phyloP scores from a whole-genome alignment of 805 yeast species.

The Barnettozyma pratensis region DNA sequence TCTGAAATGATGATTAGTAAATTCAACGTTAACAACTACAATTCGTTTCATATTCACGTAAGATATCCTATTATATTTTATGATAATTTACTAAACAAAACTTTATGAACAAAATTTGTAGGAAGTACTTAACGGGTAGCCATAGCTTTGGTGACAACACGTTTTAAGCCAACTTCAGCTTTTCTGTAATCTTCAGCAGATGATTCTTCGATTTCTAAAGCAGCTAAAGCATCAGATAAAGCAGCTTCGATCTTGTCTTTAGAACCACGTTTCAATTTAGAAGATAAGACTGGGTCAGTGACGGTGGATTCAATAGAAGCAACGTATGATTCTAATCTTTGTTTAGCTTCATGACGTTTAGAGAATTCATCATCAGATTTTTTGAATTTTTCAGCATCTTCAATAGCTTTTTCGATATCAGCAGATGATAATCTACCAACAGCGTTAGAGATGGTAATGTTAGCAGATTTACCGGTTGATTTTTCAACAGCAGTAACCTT shows the following conservation, averaged over 20 bases:
- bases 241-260: slow-evolving; percentile 97
- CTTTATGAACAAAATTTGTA: slow-evolving; percentile 7
- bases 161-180: slow-evolving; percentile 98
- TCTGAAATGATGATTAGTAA: background rate
- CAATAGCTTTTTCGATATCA: slow-evolving; percentile 97
- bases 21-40: too few species aligned
- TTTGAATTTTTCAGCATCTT: slow-evolving; percentile 99
- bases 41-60: background rate
- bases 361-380: slow-evolving; percentile 98
- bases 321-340: slow-evolving; percentile 98
- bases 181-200: slow-evolving; percentile 96
- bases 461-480: slow-evolving; percentile 97
- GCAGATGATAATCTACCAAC: slow-evolving; percentile 96
- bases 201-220: slow-evolving; percentile 95
- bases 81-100: slow-evolving; percentile 7
- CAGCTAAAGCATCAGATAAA: slow-evolving; percentile 95
- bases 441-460: slow-evolving; percentile 98
- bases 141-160: slow-evolving; percentile 99
- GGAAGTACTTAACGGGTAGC: slow-evolving; percentile 75
- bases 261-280: slow-evolving; percentile 95
- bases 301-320: slow-evolving; percentile 91
- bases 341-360: slow-evolving; percentile 98
- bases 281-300: slow-evolving; percentile 97
- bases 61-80: slow-evolving; percentile 4
- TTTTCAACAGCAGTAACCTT: slow-evolving; percentile 98